A percentile compares a stretch with the other conserved stretches of the same genome.
Evolutionary conservation across 768 basidiomycete species (phyloP).

Genomic region (Tulasnella sp.): DNA sequence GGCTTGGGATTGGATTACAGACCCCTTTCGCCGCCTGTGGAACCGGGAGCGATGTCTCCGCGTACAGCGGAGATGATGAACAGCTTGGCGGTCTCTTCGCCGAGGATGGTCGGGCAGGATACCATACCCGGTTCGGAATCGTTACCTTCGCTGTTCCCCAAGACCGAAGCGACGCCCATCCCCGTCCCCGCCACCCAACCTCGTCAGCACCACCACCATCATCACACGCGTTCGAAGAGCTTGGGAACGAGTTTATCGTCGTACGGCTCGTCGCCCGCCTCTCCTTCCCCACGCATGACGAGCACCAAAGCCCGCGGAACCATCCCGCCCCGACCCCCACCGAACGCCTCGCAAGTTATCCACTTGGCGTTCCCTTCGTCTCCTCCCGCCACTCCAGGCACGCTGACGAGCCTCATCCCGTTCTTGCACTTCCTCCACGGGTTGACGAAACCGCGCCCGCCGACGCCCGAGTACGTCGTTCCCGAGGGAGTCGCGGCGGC

Average conservation of each 20-base stretch:
- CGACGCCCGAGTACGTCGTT: neutral
- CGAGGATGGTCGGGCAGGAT: neutral
- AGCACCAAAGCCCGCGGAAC: neutral
- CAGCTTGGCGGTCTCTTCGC: neutral
- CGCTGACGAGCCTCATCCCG: slow-evolving; percentile 48
- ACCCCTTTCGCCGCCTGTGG: neutral
- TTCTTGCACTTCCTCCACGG: slow-evolving; percentile 55
- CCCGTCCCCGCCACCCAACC: neutral
- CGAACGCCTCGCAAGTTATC: slow-evolving; percentile 15
- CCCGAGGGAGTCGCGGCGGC: neutral
- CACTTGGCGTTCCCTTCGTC: slow-evolving; percentile 36
- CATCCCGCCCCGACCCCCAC: slow-evolving; percentile 17
- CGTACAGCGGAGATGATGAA: neutral
- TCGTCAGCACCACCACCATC: neutral
- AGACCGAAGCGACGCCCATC: neutral
- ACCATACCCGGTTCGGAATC: neutral
- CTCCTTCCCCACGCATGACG: neutral
- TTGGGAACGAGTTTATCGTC: neutral
- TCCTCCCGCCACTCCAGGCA: slow-evolving; percentile 43
- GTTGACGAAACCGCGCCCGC: slow-evolving; percentile 9
- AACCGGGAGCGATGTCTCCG: neutral
- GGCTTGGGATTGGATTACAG: neutral
- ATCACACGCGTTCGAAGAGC: neutral
- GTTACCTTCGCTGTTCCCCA: neutral
- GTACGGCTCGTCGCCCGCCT: neutral